Percentiles rank a stretch among this genome's conserved stretches.
Conservation (phyloP, 768 basidiomycete genomes). For the Rhodocollybia butyracea region DNA sequence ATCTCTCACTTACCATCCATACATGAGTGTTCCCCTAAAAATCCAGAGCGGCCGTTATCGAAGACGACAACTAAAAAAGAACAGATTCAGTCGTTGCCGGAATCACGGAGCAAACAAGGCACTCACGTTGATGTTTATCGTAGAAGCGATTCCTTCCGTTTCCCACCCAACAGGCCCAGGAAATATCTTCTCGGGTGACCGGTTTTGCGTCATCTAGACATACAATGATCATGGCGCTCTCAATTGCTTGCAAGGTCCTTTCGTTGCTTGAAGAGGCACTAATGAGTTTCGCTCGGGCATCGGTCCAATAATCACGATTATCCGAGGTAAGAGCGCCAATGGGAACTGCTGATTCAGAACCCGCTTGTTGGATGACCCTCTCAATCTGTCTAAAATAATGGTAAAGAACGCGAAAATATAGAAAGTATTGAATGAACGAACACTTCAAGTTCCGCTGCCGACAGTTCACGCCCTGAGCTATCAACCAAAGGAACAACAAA, state of each 20-base stretch:
- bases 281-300: constrained; percentile 63
- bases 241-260: constrained; percentile 70
- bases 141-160: constrained; percentile 90
- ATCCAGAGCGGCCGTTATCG: constrained; percentile 92
- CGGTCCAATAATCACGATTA: constrained; percentile 87
- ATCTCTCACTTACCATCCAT: too few relatives aligned
- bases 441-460: constrained; percentile 79
- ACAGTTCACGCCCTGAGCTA: constrained; percentile 58
- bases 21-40: constrained; percentile 84
- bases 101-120: neutral
- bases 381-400: constrained; percentile 52
- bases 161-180: constrained; percentile 85
- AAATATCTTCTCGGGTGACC: constrained; percentile 75
- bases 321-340: constrained; percentile 87
- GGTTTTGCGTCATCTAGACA: constrained; percentile 84
- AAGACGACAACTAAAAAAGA: constrained; percentile 78
- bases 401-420: neutral
- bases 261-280: constrained; percentile 65
- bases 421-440: constrained; percentile 23
- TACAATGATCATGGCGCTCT: constrained; percentile 86
- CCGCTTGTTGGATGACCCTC: constrained; percentile 64
- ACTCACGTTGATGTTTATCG: constrained; percentile 92
- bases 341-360: constrained; percentile 39
- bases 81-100: neutral
- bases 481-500: constrained; percentile 76